Percentiles rank a stretch among this genome's conserved stretches.
phyloP scores from a whole-genome alignment of 2,329 filamentous ascomycete genomes.

The Drechslerella coelobrocha region DNA sequence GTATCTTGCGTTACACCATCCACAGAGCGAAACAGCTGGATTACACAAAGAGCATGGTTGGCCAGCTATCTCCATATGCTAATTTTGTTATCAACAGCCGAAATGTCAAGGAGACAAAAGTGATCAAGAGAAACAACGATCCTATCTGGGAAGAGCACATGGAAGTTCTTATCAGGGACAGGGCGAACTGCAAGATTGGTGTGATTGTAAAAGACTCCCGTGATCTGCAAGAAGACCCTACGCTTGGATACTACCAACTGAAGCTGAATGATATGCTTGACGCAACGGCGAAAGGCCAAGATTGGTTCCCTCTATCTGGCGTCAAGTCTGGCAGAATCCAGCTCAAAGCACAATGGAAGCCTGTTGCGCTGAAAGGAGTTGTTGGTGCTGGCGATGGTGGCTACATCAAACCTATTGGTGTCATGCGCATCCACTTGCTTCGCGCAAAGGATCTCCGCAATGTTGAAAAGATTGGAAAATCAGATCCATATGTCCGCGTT shows the following conservation, averaged over 20 bases:
- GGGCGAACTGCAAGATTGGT: constrained; percentile 86
- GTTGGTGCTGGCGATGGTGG: constrained; percentile 75
- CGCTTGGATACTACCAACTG: constrained; percentile 91
- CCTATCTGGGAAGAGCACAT: constrained; percentile 95
- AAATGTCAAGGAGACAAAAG: constrained; percentile 85
- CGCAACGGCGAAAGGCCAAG: constrained; percentile 87
- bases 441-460: constrained; percentile 84
- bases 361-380: constrained; percentile 82
- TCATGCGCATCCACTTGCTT: constrained; percentile 92
- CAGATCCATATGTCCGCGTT: constrained; percentile 90
- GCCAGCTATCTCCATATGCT: constrained; percentile 89
- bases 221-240: constrained; percentile 79
- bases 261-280: constrained; percentile 93
- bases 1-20: constrained; percentile 89
- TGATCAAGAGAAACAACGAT: constrained; percentile 95
- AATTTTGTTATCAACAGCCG: constrained; percentile 88
- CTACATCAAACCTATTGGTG: constrained; percentile 90
- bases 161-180: constrained; percentile 93
- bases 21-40: constrained; percentile 97
- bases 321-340: constrained; percentile 84
- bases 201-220: constrained; percentile 95
- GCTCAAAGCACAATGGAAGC: constrained; percentile 92
- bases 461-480: constrained; percentile 93
- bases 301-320: constrained; percentile 91
- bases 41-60: constrained; percentile 87